Base-by-base conservation (phyloP, 208 protist genomes). In the Acanthamoeba quina region DNA sequence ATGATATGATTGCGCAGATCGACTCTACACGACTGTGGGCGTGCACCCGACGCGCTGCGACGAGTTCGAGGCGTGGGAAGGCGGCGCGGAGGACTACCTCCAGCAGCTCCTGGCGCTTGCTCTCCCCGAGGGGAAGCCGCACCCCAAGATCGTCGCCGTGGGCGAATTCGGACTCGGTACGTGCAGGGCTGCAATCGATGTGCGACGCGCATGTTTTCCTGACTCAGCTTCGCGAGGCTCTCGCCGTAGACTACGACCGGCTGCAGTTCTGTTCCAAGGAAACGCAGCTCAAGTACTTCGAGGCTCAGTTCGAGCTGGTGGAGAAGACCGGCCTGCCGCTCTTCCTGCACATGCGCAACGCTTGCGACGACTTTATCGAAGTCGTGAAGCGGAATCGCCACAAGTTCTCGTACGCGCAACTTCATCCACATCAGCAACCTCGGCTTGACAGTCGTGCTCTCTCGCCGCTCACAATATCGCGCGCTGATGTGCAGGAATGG, bases 281-380 rank as follows among this genome's bases (percentile, higher is more conserved):
- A 21, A 96, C 97, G 47, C 99, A 99, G 94, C 82, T 96, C 49
- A 96, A 92, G 89, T 99, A 95, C 82, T 97, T 97, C 66, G 92
- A 97, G 47, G 24, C 44, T 11, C 96, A 97, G 93, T 97, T 99
- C 37, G 96, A 98, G 56, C 94, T 99, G 60, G 96, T 97, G 15
- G 96, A 98, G 88, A 94, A 96, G 66, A 97, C 97, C 83, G 83
- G 96, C 1, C 93, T 99, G 6, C 98, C 98, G 7, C 91, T 99
- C 0, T 99, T 99, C 94, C 95, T 99, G 49, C 98, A 99, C 94
- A 98, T 98, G 70, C 95, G 98, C 44, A 98, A 98, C 92, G 98
- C 98, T 0, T 95, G 83, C 21, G 95, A 96, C 10, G 98, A 99
- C 92, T 99, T 99, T 49, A 90, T 96, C 31, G 44, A 95, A 44